Evolutionary conservation across 495 filamentous ascomycete species (phyloP).

Genomic region (Sphaerosporella brunnea): DNA sequence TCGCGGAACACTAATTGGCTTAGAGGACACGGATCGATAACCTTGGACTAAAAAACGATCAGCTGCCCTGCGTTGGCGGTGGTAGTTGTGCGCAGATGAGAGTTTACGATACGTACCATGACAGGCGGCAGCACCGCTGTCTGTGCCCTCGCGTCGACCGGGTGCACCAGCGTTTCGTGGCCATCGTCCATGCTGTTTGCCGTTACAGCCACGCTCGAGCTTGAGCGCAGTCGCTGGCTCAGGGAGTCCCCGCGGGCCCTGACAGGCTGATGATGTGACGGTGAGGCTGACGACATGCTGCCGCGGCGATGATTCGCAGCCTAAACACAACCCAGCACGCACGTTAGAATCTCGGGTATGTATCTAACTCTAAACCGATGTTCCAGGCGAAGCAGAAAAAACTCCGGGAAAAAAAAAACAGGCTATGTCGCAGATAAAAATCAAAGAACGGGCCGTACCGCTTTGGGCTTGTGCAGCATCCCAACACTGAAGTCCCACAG

Average conservation of each 20-base stretch:
- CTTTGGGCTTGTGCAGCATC: constrained; percentile 80
- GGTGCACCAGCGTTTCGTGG: constrained; percentile 44
- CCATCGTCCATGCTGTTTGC: constrained; percentile 22
- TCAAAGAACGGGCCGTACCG: constrained; percentile 33
- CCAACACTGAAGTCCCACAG: constrained; percentile 96
- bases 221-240: constrained; percentile 39
- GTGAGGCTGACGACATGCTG: constrained; percentile 44
- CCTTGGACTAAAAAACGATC: constrained; percentile 48
- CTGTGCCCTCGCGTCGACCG: constrained; percentile 58
- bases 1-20: constrained; percentile 84
- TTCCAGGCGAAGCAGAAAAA: too few relatives aligned
- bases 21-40: constrained; percentile 67
- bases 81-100: constrained; percentile 2
- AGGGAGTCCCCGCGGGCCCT: too few relatives aligned
- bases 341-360: too few relatives aligned
- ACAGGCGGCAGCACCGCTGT: constrained; percentile 87
- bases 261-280: too few relatives aligned
- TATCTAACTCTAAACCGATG: too few relatives aligned
- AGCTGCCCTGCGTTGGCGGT: neutral
- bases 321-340: neutral
- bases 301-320: constrained; percentile 35
- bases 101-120: constrained; percentile 60
- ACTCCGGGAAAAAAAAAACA: too few relatives aligned
- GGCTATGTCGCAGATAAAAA: neutral
- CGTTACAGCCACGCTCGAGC: constrained; percentile 40